phyloP scores from a whole-genome alignment of 495 filamentous ascomycete species.

The Penicillium argentinense region DNA sequence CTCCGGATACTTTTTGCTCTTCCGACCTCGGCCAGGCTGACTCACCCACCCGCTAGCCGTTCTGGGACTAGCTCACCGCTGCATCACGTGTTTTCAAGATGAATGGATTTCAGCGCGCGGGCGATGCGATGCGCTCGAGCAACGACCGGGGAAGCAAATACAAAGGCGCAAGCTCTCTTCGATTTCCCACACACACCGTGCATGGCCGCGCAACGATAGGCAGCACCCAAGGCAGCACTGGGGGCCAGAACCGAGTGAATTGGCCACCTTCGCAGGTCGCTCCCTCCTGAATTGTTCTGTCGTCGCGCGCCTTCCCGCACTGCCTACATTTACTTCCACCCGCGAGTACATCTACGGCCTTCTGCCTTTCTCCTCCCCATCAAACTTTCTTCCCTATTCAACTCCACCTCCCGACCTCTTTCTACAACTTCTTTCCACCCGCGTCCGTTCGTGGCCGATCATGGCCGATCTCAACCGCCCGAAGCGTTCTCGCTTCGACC shows the following conservation, averaged over 20 bases:
- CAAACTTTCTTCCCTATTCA: too few relatives aligned
- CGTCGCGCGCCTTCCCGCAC: conserved; percentile 25
- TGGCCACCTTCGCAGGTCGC: too few relatives aligned
- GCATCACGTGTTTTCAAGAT: conserved; percentile 1
- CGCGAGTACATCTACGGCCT: too few relatives aligned
- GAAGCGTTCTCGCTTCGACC: conserved; percentile 91
- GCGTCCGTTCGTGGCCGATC: conserved; percentile 8
- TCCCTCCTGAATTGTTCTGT: too few relatives aligned
- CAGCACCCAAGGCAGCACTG: too few relatives aligned
- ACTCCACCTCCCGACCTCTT: neutral
- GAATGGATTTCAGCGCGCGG: neutral
- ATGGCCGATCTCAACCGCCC: conserved; percentile 83
- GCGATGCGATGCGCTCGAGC: conserved; percentile 3
- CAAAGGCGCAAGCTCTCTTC: too few relatives aligned
- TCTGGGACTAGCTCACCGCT: conserved; percentile 4
- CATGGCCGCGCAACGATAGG: too few relatives aligned
- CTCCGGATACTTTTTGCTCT: conserved; percentile 37
- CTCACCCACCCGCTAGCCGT: conserved; percentile 21
- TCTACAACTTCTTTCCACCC: neutral
- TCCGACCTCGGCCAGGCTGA: conserved; percentile 45
- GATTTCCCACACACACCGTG: too few relatives aligned
- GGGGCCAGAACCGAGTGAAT: too few relatives aligned
- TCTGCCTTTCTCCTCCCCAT: too few relatives aligned
- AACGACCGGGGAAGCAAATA: too few relatives aligned
- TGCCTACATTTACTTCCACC: too few relatives aligned